These are phyloP conservation scores for Gossypium schwendimanii DNA, from an alignment of 441 rosid species.

Conservation along the genomic window DNA sequence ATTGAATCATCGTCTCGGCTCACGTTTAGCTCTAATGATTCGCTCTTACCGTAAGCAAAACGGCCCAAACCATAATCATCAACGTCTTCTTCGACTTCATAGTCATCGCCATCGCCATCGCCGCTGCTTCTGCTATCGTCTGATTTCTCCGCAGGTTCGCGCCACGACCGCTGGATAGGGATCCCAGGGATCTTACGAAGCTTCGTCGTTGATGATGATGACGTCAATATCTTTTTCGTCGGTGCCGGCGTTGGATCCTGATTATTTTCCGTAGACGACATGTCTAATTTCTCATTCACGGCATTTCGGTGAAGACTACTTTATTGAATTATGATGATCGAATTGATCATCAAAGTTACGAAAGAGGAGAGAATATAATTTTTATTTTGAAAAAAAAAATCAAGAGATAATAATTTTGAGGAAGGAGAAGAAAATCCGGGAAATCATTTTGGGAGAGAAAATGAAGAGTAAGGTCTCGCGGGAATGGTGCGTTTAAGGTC, in stretches of 20 bases:
- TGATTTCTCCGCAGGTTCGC: not conserved
- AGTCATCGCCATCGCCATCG: constrained; percentile 5
- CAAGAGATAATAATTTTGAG: not conserved
- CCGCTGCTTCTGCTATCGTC: constrained; percentile 3
- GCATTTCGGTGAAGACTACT: not conserved
- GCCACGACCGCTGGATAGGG: constrained; percentile 28
- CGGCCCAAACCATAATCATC: not conserved
- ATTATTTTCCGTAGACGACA: constrained; percentile 32
- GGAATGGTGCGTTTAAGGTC: constrained; percentile 15
- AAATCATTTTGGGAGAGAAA: constrained; percentile 2
- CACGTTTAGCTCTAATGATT: not conserved
- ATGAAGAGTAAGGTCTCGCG: constrained; percentile 9
- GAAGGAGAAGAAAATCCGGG: constrained; percentile 1
- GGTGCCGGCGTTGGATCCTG: constrained; percentile 18
- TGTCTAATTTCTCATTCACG: constrained; percentile 14
- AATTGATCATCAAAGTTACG: not conserved
- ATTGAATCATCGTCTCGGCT: constrained; percentile 21
- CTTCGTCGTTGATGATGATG: constrained; percentile 30
- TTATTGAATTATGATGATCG: not conserved
- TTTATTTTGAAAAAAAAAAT: not conserved
- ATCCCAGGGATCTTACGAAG: constrained; percentile 64
- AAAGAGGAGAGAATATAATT: not conserved
- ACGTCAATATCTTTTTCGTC: not conserved
- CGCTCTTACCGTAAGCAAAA: not conserved
- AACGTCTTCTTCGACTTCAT: constrained; percentile 6